Percentiles rank a stretch among this genome's conserved stretches.
Conservation (phyloP, 805 yeast genomes). For the Ogataea angusta region DNA sequence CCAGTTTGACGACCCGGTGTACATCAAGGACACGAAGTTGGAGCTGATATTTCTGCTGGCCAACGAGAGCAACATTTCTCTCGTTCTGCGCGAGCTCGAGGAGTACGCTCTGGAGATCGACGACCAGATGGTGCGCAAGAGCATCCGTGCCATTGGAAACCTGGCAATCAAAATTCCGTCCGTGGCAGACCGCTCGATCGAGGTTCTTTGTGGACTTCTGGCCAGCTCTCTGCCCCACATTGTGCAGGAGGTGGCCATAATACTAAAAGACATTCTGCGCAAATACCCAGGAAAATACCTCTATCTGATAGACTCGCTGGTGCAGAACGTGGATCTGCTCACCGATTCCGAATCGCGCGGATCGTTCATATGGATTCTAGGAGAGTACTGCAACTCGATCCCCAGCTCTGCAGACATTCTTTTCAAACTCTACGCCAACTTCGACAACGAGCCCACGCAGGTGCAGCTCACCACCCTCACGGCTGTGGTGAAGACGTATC, state of each 20-base stretch:
- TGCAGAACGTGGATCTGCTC: conserved; percentile 45
- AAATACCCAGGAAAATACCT: conserved; percentile 62
- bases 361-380: conserved; percentile 80
- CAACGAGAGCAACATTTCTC: conserved; percentile 52
- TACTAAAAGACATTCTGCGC: conserved; percentile 71
- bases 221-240: conserved; percentile 67
- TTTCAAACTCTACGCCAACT: conserved; percentile 41
- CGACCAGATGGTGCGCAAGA: conserved; percentile 79
- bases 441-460: conserved; percentile 62
- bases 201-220: conserved; percentile 54
- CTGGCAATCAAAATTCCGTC: conserved; percentile 71
- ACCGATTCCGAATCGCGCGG: conserved; percentile 78
- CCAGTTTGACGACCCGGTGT: conserved; percentile 79
- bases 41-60: conserved; percentile 84
- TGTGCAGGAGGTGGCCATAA: conserved; percentile 76
- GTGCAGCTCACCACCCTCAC: conserved; percentile 76
- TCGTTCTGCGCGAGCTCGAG: conserved; percentile 69
- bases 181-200: conserved; percentile 63
- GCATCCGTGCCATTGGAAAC: conserved; percentile 87
- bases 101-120: conserved; percentile 89
- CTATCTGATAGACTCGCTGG: conserved; percentile 41
- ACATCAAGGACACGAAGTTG: conserved; percentile 83
- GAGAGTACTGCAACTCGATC: conserved; percentile 58
- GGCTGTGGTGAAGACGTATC: conserved; percentile 66
- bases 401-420: conserved; percentile 41